phyloP scores from a whole-genome alignment of 75 land plant species.

The Pinus tabuliformis region DNA sequence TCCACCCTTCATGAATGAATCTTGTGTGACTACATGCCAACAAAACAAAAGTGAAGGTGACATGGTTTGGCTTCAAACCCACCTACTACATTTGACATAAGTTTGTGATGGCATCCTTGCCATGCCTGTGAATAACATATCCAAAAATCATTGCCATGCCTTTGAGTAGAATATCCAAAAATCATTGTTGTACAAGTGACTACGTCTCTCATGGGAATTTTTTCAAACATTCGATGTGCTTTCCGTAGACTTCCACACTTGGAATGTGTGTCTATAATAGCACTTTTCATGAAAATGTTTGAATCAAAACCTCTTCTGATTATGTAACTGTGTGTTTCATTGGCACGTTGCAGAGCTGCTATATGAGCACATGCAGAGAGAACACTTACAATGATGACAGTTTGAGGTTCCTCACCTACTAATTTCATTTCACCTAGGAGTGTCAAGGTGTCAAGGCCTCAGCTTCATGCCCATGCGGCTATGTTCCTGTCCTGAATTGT shows the following conservation, averaged over 20 bases:
- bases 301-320: not conserved
- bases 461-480: conserved; percentile 45
- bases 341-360: conserved; percentile 18
- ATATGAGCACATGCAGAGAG: conserved; percentile 51
- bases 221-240: no score
- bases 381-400: conserved; percentile 45
- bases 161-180: no score
- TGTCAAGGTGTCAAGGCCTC: conserved; percentile 40
- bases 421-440: conserved; percentile 49
- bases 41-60: not conserved
- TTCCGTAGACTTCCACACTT: conserved; percentile 1
- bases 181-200: no score
- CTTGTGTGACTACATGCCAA: no score
- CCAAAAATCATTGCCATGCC: no score
- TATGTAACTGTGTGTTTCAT: no score
- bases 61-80: not conserved
- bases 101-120: not conserved
- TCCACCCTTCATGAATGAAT: no score
- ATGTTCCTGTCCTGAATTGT: conserved; percentile 43
- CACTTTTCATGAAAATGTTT: no score
- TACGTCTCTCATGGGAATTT: no score
- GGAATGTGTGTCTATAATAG: no score
- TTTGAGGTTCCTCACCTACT: conserved; percentile 46
- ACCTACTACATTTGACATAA: conserved; percentile 12
- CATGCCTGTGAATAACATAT: no score